Evolutionary conservation across 257 asterid species (phyloP), one percentile per base, ranked within the genome.

Genomic region (Osmanthus fragrans): DNA sequence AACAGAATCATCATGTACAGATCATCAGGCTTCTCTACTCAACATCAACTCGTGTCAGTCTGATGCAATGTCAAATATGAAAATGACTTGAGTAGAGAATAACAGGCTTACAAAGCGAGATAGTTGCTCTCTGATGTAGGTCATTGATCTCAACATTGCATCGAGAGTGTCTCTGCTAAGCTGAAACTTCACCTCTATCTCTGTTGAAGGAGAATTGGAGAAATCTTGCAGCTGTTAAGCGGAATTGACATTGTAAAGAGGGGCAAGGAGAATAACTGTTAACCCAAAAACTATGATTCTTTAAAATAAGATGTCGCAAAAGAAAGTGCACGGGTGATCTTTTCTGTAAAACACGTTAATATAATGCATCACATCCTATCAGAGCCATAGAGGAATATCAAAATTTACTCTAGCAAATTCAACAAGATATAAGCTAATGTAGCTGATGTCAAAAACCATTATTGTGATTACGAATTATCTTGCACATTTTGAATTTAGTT

Each of bases 111-210:
- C 90, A 45, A 12, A 54, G 71, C 60, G 76, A 12, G 86, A 81
- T 36, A 85, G 21, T 40, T 80, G 84, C 23, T 82, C 80, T 4
- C 54, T 71, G 80, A 87, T 87, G 80, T 87, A 87, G 69, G 82
- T 39, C 84, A 87, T 80, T 5, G 91, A 87, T 83, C 86, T 83
- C 76, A 87, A 58, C 68, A 85, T 84, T 6, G 87, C 91, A 37
- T 87, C 91, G 0, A 87, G 87, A 54, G 49, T 2, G 34, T 83
- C 89, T 70, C 71, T 75, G 5, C 83, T 83, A 47, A 87, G 85
- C 56, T 80, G 89, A 85, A 87, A 87, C 84, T 85, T 81, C 72
- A 85, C 86, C 66, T 85, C 89, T 39, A 29, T 81, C 84, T 87
- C 85, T 11, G 70, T 79, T 39, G 76, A 49, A 60, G 86, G 86